Conservation (phyloP, 305 asterid species). For the Plantago rigida region DNA sequence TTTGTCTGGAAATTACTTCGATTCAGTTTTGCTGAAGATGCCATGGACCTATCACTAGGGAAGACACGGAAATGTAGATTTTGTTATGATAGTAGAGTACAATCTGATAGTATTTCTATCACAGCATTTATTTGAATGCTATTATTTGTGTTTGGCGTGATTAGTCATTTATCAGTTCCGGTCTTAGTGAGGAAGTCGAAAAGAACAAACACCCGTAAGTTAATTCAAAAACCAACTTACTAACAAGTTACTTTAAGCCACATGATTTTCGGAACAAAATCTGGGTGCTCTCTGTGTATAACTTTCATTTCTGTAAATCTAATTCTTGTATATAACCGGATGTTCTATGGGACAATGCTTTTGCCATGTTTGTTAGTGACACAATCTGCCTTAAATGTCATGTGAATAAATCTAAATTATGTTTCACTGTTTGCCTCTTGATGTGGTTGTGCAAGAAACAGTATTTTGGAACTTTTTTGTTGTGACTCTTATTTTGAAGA, state of each 20-base stretch:
- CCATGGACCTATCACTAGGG: no score
- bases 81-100: no score
- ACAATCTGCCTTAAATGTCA: background rate
- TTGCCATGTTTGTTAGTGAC: background rate
- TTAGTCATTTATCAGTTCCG: background rate
- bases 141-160: conserved; percentile 10
- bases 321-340: background rate
- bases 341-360: background rate
- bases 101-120: no score
- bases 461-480: conserved; percentile 2
- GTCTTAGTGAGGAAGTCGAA: conserved; percentile 14
- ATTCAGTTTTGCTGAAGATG: no score
- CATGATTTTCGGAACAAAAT: background rate
- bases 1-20: no score
- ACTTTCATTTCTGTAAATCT: background rate
- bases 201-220: background rate
- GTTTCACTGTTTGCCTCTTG: background rate
- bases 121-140: background rate
- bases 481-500: conserved; percentile 16
- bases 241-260: background rate
- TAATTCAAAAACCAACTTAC: no score
- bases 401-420: background rate
- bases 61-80: no score
- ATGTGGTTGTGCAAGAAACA: conserved; percentile 11
- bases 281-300: background rate